Percentiles rank a stretch among this genome's conserved stretches.
Evolutionary conservation across 2,329 filamentous ascomycete genomes (phyloP).

Genomic region (Helminthosporium solani): DNA sequence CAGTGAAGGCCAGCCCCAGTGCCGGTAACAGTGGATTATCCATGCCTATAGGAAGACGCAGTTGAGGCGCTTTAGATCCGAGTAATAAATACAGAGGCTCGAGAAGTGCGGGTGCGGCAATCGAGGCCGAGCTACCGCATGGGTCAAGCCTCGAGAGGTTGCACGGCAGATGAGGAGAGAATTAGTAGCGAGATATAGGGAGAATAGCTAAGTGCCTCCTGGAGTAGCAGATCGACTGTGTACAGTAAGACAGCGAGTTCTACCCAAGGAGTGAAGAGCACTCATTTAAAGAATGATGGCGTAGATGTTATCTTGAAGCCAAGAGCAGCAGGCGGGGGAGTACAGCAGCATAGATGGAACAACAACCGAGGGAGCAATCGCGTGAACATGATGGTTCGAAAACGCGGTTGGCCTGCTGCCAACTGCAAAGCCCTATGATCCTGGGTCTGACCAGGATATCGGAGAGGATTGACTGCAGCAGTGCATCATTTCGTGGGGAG

Average conservation of each 20-base stretch:
- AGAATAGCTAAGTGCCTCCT: conserved; percentile 12
- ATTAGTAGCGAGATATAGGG: conserved; percentile 14
- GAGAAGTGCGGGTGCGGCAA: not conserved
- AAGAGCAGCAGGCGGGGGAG: too few relatives aligned
- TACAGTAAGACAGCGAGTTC: conserved; percentile 3
- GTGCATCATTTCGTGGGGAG: conserved; percentile 18
- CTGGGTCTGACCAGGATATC: conserved; percentile 7
- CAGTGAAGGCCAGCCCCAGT: conserved; percentile 34
- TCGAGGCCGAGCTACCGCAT: conserved; percentile 8
- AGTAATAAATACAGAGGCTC: not conserved
- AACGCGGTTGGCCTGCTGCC: conserved; percentile 7
- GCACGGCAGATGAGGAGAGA: conserved; percentile 16
- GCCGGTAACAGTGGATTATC: conserved; percentile 22
- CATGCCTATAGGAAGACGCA: conserved; percentile 16
- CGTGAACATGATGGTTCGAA: conserved; percentile 9
- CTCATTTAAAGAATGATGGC: conserved; percentile 1
- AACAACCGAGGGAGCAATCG: conserved; percentile 3
- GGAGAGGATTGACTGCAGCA: conserved; percentile 12
- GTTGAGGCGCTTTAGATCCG: not conserved
- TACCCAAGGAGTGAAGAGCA: not conserved
- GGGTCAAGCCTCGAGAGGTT: conserved; percentile 17
- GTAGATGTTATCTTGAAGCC: conserved; percentile 16
- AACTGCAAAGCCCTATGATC: conserved; percentile 10
- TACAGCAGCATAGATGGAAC: conserved; percentile 14
- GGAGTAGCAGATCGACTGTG: conserved; percentile 6